Base-by-base conservation (phyloP, 208 protist species). In the Strigomonas oncopelti region DNA sequence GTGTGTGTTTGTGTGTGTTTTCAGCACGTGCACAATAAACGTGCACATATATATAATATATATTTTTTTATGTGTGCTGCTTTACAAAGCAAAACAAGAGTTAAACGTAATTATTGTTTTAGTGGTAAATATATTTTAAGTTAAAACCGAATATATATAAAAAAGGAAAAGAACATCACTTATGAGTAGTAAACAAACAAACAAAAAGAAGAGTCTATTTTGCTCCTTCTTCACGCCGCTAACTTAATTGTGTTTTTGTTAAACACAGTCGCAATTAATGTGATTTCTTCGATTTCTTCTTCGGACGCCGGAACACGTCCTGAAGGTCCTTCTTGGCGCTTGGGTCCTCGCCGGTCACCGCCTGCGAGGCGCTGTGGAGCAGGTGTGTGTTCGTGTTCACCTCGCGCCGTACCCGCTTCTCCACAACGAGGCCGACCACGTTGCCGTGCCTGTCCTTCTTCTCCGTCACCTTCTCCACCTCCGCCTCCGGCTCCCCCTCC, bases 371-470 rank as follows among this genome's bases (percentile, higher is more conserved):
- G 59, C 91, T 84, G 14, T 87, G 85, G 32, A 93, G 72, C 4
- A 96, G 69, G 34, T 86, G 91, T 22, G 82, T 72, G 72, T 96
- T 88, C 29, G 78, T 77, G 27, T 79, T 74, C n/a, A 96, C 78
- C 13, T 56, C 48, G 55, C 68, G 53, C 52, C 66, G 69, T 1
- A 87, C 82, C 29, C 75, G 84, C 36, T 81, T 83, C 2, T 82
- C 71, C 25, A 96, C 88, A 5, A 84, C 83, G 1, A 96, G 65
- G 0, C 90, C 90, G 4, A 91, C 76, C 58, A 96, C 55, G 51
- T 89, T 82, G 14, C 88, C 88, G 13, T 82, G 53, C 13, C 68
- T 80, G 65, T 96, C 88, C 58, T 83, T 84, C 16, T 85, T 63
- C 67, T 93, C 84, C 56, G 65, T 61, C n/a, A 67, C 69, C 20